Evolutionary conservation across 331 rosid genomes (phyloP).

Genomic region (Phaseolus coccineus): DNA sequence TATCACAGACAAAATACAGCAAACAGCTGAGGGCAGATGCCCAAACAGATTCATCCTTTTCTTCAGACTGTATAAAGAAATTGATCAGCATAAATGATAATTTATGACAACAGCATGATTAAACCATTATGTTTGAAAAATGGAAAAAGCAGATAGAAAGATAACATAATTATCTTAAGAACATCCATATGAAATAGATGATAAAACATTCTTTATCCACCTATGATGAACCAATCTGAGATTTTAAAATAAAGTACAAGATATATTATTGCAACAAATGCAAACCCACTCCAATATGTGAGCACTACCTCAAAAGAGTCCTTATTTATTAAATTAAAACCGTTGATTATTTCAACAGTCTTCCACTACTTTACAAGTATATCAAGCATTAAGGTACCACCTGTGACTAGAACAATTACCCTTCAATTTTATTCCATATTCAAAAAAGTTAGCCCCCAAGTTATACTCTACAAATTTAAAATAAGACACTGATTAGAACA

Average conservation of each 20-base stretch:
- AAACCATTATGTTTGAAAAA: slow-evolving; percentile 20
- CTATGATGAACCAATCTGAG: slow-evolving; percentile 6
- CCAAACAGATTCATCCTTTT: slow-evolving; percentile 96
- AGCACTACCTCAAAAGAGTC: not conserved
- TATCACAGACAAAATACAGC: slow-evolving; percentile 94
- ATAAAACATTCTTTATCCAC: slow-evolving; percentile 18
- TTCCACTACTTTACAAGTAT: slow-evolving; percentile 11
- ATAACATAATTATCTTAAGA: slow-evolving; percentile 12
- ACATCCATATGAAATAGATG: slow-evolving; percentile 24
- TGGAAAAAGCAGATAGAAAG: slow-evolving; percentile 8
- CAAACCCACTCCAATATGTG: slow-evolving; percentile 7
- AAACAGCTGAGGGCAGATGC: slow-evolving; percentile 99
- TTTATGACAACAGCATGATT: slow-evolving; percentile 9
- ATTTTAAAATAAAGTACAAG: slow-evolving; percentile 15
- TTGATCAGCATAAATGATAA: slow-evolving; percentile 34
- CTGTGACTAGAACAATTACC: slow-evolving; percentile 9
- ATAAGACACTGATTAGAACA: not conserved
- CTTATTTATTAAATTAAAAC: not conserved
- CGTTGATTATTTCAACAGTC: not conserved
- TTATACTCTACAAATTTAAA: not conserved
- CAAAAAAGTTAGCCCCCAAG: not conserved
- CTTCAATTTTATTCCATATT: not conserved
- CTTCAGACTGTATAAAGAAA: slow-evolving; percentile 71
- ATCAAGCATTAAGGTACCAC: slow-evolving; percentile 13
- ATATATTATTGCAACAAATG: slow-evolving; percentile 11